Evolutionary conservation across 73 alveolate species (phyloP).

Genomic region (Tetrahymena elliotti): DNA sequence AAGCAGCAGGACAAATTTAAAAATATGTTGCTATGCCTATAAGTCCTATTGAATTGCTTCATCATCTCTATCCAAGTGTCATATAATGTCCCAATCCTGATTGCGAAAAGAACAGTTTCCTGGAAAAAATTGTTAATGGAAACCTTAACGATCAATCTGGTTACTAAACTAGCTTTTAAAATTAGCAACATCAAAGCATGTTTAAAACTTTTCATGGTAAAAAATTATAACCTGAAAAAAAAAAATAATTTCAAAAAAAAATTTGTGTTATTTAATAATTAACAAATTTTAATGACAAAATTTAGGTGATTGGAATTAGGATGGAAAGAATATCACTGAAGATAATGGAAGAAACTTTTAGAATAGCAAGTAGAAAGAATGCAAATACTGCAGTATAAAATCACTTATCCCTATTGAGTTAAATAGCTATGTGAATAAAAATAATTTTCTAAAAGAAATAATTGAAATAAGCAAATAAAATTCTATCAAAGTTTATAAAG

Average conservation of each 20-base stretch:
- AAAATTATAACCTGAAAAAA: neutral
- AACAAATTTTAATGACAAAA: neutral
- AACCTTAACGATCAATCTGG: neutral
- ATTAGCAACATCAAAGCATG: neutral
- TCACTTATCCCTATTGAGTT: neutral
- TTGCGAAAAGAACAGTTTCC: neutral
- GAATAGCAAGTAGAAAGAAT: neutral
- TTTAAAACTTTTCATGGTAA: neutral
- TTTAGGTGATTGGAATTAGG: neutral
- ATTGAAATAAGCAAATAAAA: neutral
- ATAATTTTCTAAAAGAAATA: neutral
- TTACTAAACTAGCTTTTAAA: neutral
- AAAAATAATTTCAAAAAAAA: too few relatives aligned
- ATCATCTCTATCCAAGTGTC: neutral
- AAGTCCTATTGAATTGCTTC: neutral
- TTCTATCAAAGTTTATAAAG: neutral
- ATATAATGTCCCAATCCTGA: neutral
- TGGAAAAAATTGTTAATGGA: neutral
- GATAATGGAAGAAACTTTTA: neutral
- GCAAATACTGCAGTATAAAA: neutral
- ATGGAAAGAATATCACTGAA: neutral
- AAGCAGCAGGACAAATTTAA: neutral
- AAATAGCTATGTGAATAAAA: neutral
- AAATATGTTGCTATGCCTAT: neutral
- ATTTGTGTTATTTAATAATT: neutral